Base-by-base conservation (phyloP, 495 filamentous ascomycete genomes). In the Trichoderma asperelloides region DNA sequence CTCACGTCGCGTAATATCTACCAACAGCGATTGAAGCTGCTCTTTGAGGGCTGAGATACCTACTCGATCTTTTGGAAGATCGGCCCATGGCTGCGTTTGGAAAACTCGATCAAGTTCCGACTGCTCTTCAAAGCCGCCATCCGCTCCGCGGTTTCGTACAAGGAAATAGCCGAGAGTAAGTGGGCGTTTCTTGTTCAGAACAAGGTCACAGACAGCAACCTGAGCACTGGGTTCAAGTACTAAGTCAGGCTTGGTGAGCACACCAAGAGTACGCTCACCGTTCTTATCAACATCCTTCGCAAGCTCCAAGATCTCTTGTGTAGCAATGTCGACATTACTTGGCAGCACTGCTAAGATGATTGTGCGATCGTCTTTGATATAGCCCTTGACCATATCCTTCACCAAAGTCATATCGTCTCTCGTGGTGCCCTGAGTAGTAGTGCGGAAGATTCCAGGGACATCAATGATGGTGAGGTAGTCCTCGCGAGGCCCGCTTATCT, bases 401-500 rank as follows among this genome's bases (percentile, higher is more conserved):
- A 88, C 82, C 5, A 84, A 66, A 1, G 28, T 55, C 15, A 80
- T 82, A 51, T 86, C 84, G 0, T 47, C 51, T 2, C 77, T 79
- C 0, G 80, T 86, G 1, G 77, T n/a, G 27, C 82, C 82, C 21
- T 74, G 66, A 9, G 77, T 83, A 0, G 79, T 74, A n/a, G 72
- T 83, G n/a, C 79, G 81, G 73, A 90, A 89, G 39, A 89, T 85
- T 11, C 87, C 85, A 1, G 87, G 87, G 2, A 89, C 79, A 69
- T 90, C 85, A 51, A 89, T 84, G 1, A 90, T 76, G 60, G 78
- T 87, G 2, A 90, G 73, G 68, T 89, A 81, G 23, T 84, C 76
- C 66, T 86, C 77, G 0, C 67, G 65, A 0, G 85, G 86, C 6
- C 87, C 85, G 43, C 69, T 71, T 2, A 88, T 82, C 66, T 88